These are phyloP conservation scores for Linum lewisii DNA, from an alignment of 345 rosid genomes.

Conservation along the genomic window DNA sequence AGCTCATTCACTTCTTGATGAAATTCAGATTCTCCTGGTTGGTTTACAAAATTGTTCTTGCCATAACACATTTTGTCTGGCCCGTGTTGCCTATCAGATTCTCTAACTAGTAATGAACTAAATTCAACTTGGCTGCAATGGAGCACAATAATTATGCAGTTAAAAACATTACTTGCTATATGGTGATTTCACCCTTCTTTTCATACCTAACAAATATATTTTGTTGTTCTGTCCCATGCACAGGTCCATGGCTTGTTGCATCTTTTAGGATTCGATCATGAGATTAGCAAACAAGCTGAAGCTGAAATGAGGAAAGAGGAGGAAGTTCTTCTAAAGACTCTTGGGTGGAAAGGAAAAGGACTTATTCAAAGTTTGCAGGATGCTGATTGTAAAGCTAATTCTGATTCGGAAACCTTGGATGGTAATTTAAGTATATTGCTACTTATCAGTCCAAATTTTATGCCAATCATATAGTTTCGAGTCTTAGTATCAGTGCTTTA, in stretches of 20 bases:
- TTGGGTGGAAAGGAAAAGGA: slow-evolving; percentile 96
- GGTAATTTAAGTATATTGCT: slow-evolving; percentile 33
- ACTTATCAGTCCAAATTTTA: slow-evolving; percentile 1
- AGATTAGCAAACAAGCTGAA: slow-evolving; percentile 86
- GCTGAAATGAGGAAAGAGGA: slow-evolving; percentile 93
- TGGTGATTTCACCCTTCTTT: background rate
- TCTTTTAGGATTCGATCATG: slow-evolving; percentile 95
- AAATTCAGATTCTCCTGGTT: slow-evolving; percentile 88
- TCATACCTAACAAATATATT: background rate
- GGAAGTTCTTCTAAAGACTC: slow-evolving; percentile 56
- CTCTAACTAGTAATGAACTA: no score
- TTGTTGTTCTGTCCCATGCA: background rate
- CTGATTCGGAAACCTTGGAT: slow-evolving; percentile 34
- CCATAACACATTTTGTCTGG: no score
- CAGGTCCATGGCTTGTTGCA: slow-evolving; percentile 94
- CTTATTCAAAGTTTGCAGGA: slow-evolving; percentile 77
- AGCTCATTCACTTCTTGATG: slow-evolving; percentile 82
- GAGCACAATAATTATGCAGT: background rate
- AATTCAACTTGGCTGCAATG: no score
- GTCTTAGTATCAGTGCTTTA: slow-evolving; percentile 22
- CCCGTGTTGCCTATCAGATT: no score
- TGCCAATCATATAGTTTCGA: slow-evolving; percentile 6
- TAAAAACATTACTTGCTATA: background rate
- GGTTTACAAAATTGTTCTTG: slow-evolving; percentile 12
- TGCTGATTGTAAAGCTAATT: slow-evolving; percentile 26